These are phyloP conservation scores for Botrytis pseudocinerea DNA, from an alignment of 2,329 filamentous ascomycete species.

Conservation along the genomic window DNA sequence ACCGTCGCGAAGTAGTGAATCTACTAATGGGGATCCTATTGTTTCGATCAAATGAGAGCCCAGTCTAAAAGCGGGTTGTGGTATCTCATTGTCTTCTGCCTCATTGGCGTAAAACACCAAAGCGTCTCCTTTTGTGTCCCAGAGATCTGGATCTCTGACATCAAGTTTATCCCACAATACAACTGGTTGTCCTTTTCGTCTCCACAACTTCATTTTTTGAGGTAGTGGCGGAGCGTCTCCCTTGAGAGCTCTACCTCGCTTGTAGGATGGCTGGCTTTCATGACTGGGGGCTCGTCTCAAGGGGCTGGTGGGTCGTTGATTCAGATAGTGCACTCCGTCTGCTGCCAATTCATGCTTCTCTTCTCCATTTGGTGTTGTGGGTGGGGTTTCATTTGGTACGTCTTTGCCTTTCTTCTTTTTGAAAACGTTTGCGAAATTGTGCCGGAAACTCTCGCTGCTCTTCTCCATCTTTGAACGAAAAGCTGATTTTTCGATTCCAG, in stretches of 20 bases:
- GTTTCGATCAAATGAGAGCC: constrained; percentile 60
- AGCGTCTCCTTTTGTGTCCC: constrained; percentile 62
- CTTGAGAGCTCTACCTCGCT: neutral
- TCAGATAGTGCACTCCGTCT: neutral
- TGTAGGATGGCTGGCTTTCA: neutral
- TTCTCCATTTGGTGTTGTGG: constrained; percentile 2
- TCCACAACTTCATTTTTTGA: constrained; percentile 9
- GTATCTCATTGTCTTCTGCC: constrained; percentile 42
- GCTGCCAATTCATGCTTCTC: constrained; percentile 5
- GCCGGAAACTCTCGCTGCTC: constrained; percentile 20
- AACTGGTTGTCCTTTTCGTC: neutral
- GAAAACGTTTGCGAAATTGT: constrained; percentile 17
- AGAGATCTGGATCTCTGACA: constrained; percentile 36
- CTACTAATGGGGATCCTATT: constrained; percentile 55
- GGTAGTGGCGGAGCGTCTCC: constrained; percentile 2
- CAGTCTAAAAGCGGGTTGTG: constrained; percentile 56
- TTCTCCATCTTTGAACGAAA: constrained; percentile 21
- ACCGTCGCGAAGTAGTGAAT: constrained; percentile 55
- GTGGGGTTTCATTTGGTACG: neutral
- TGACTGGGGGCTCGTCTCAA: neutral
- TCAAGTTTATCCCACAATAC: constrained; percentile 9
- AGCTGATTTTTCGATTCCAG: constrained; percentile 21
- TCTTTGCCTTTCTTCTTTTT: constrained; percentile 24
- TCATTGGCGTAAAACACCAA: constrained; percentile 55
- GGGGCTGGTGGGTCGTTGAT: neutral